Evolutionary conservation across 805 yeast genomes (phyloP), one percentile per base, ranked within the genome.

Genomic region (Metschnikowia anglica): DNA sequence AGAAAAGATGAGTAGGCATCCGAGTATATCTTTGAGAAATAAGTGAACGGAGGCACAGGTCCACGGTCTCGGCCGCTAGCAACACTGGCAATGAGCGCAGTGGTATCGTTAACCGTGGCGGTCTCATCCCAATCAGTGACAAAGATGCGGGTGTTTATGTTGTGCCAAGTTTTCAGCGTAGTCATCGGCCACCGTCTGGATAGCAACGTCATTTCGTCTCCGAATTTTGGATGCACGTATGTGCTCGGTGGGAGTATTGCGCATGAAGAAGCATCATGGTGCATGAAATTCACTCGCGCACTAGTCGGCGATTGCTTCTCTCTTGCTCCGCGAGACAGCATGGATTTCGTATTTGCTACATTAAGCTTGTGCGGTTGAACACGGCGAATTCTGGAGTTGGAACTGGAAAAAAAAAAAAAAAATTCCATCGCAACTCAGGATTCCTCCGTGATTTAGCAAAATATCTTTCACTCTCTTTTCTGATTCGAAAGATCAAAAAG

Each of bases 71-170:
- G n/a, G 37, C 30, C 34, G 34, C 17, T 10, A 39, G 76, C 75
- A 0, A 80, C 76, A 2, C 69, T 61, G 11, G 80, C 78, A n/a
- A 80, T 64, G 4, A 76, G 53, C 19, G 57, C 58, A 21, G 81
- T 73, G 0, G 88, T 80, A 57, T 82, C 88, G 23, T 60, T 54
- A 5, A 53, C 49, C 0, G 88, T 80, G 20, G 79, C 68, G 0
- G 88, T 82, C 32, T 81, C 87, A 55, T 82, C 88, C 81, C 85
- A 82, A 51, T 82, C 88, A 3, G 75, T 59, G 1, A 80, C 66
- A 9, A 80, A 48, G 12, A 49, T 41, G 4, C 45, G 37, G 19
- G 13, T 18, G 15, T 11, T 19, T 32, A 38, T 38, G 5, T 13
- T 38, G 19, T 26, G 32, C 13, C 25, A 17, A 41, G 39, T 30